A percentile compares a stretch with the other conserved stretches of the same genome.
Conservation (phyloP, 1,139 yeast genomes). For the Geotrichum histeridarum region DNA sequence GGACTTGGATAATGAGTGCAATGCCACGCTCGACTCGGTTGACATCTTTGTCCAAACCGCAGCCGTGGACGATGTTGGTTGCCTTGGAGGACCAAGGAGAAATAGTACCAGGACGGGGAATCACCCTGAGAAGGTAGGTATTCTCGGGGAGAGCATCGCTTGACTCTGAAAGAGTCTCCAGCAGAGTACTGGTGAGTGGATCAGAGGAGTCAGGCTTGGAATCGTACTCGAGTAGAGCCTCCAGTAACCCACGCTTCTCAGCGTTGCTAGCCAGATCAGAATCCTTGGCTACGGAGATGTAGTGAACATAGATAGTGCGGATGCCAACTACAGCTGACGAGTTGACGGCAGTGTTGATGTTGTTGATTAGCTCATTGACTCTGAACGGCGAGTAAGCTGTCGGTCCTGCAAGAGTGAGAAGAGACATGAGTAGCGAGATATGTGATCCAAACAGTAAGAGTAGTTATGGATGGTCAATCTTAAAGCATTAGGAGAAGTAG, state of each 20-base stretch:
- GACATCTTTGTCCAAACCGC: constrained; percentile 68
- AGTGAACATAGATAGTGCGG: constrained; percentile 75
- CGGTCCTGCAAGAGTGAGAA: constrained; percentile 80
- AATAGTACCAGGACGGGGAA: constrained; percentile 93
- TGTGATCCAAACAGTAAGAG: constrained; percentile 8
- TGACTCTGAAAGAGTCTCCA: constrained; percentile 34
- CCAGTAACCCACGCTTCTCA: constrained; percentile 43
- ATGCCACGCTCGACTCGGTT: constrained; percentile 89
- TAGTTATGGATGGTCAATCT: constrained; percentile 6
- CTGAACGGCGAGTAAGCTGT: constrained; percentile 85
- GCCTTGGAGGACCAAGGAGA: constrained; percentile 99
- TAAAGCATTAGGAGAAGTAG: constrained; percentile 11
- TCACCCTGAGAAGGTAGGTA: constrained; percentile 61
- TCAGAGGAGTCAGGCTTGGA: constrained; percentile 54
- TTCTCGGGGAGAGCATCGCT: constrained; percentile 43
- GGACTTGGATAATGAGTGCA: constrained; percentile 63
- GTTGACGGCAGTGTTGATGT: constrained; percentile 64
- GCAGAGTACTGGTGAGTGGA: constrained; percentile 46
- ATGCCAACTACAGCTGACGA: constrained; percentile 63
- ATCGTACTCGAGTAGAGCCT: constrained; percentile 71
- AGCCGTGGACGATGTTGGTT: constrained; percentile 83
- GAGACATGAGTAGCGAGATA: constrained; percentile 14
- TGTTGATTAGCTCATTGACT: constrained; percentile 63
- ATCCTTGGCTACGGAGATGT: constrained; percentile 54
- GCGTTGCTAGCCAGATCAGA: constrained; percentile 38